Base-by-base conservation (phyloP, 345 rosid species). In the Brassica rapa region DNA sequence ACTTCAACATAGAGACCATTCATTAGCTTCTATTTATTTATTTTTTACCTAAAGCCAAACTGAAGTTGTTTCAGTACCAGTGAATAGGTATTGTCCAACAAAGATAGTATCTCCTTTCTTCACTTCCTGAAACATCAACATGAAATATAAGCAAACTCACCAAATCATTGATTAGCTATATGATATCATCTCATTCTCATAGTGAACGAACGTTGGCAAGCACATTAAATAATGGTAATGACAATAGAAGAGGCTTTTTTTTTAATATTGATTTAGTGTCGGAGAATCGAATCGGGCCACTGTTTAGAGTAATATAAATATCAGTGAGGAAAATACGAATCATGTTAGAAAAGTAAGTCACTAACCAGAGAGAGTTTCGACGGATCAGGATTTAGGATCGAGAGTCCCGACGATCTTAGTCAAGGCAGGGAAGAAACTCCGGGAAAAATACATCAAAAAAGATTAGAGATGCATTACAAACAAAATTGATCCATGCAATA, bases 1-100 rank as follows among this genome's bases (percentile, higher is more conserved):
- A 66, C 19, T 14, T 24, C 24, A 16, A 59, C 15, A 41, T 0
- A 69, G 12, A 27, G 16, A 60, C 59, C 27, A 66, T 43, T 59
- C 0, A 2, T 16, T 3, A 59, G 72, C 71, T 68, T 57, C 16
- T 16, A 12, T 43, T 46, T 29, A 55, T 19, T 19, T 19, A 19
- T 19, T 80, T 41, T 30, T 74, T 81, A 93, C 98, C 99, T 95
- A 98, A 66, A 91, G 90, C 98, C 97, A 95, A 0, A 91, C 99
- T 64, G 99, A 93, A 73, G 98, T 93, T 65, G 98, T 91, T 85
- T 95, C 99, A 84, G 96, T 93, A 62, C 99, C 98, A 51, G 99
- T 91, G 86, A 95, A 95, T 41, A 93, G 82, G 88, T 95, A 91
- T 32, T 93, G 99, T 51, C 99, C 99, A 63, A 90, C 68, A 76